Conservation (phyloP, 2,329 filamentous ascomycete genomes). For the Colletotrichum sp. region DNA sequence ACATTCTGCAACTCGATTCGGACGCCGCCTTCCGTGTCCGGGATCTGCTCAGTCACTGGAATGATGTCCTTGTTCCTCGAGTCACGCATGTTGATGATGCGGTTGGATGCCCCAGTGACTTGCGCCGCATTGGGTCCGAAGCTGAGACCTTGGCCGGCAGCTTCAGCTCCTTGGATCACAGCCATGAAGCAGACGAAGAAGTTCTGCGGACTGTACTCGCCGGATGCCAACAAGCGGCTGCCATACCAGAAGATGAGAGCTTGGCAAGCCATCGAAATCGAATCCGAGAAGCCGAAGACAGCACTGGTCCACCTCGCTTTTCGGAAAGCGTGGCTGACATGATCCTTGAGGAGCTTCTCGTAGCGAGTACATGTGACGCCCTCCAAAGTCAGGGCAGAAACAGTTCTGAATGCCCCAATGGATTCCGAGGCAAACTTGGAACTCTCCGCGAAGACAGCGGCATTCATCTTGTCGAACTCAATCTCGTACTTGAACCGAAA, state of each 20-base stretch:
- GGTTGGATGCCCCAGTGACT: slow-evolving; percentile 62
- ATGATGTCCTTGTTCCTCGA: slow-evolving; percentile 40
- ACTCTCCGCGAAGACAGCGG: slow-evolving; percentile 71
- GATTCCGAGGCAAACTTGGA: slow-evolving; percentile 78
- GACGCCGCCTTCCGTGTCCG: slow-evolving; percentile 53
- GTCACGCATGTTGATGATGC: slow-evolving; percentile 59
- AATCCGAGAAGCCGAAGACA: slow-evolving; percentile 74
- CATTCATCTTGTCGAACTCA: slow-evolving; percentile 73
- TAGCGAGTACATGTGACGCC: slow-evolving; percentile 69
- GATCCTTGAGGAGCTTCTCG: slow-evolving; percentile 58
- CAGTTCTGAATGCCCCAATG: slow-evolving; percentile 76
- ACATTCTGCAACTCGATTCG: slow-evolving; percentile 62
- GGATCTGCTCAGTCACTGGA: slow-evolving; percentile 39
- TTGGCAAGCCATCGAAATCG: slow-evolving; percentile 65
- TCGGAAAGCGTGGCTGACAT: slow-evolving; percentile 63
- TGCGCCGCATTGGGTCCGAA: slow-evolving; percentile 70
- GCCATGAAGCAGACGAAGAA: slow-evolving; percentile 69
- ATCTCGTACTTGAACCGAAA: slow-evolving; percentile 63
- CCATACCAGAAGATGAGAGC: slow-evolving; percentile 73
- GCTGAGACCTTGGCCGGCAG: slow-evolving; percentile 69
- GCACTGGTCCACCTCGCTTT: slow-evolving; percentile 68
- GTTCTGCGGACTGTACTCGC: slow-evolving; percentile 50
- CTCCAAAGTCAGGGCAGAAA: slow-evolving; percentile 73
- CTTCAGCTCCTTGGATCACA: slow-evolving; percentile 70
- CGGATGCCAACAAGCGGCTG: slow-evolving; percentile 58